Base-by-base conservation (phyloP, 768 basidiomycete species). In the Termitomyces sp. region DNA sequence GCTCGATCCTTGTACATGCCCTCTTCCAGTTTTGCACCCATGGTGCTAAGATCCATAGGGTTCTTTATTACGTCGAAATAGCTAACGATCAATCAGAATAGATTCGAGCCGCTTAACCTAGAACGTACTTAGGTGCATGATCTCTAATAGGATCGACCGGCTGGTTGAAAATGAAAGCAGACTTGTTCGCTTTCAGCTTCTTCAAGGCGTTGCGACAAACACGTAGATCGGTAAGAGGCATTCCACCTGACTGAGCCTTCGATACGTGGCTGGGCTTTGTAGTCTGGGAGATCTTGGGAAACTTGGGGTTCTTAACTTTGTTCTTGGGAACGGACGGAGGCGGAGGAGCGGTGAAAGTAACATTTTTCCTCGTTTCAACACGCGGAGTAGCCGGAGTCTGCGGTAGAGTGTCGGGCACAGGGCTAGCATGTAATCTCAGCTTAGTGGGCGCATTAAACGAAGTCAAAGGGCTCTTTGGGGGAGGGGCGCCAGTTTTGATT, bases 131-230 rank as follows among this genome's bases (percentile, higher is more conserved):
- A 18, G 92, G 92, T 10, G 93, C 94, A 65, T 84, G 81, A 65
- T 97, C 94, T 62, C 93, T 80, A 43, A 96, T 83, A n/a, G 94
- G 94, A 72, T 97, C 94, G n/a, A 98, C 96, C 33, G 96, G 93
- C 58, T 90, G 85, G 43, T 86, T 75, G 72, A 98, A 98, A 54
- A 90, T 65, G 28, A 72, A 69, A 4, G 90, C 86, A 59, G 82
- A 84, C 70, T 90, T 94, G 70, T 93, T 81, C 26, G 80, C 66
- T 65, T 81, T 81, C 33, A 96, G 72, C 68, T 94, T 95, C 78
- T 89, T 88, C 66, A 96, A 70, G 2, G 86, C 87, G 59, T 81
- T 89, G 53, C 85, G 81, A 62, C 84, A 90, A 9, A 88, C 90
- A 52, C 81, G 82, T 58, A 92, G 70, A 67, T 96, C 94, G 49